Evolutionary conservation across 352 stramenopile genomes (phyloP), one percentile per base, ranked within the genome.

Genomic region (Globisporangium camurandrum): DNA sequence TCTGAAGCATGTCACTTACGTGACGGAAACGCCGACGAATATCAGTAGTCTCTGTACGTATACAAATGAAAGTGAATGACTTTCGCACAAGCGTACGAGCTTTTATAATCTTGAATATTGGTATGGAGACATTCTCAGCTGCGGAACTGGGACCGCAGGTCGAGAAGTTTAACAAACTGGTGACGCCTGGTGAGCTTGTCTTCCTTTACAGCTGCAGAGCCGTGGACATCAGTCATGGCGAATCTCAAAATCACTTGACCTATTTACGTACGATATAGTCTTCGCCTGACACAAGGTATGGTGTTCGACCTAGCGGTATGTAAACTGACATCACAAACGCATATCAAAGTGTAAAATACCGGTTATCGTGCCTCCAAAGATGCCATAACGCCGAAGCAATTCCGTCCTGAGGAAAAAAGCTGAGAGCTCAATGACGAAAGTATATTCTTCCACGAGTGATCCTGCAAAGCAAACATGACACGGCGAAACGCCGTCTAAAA

Each of bases 221-320:
- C 46, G 27, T 61, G 27, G 11, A n/a, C 44, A 1, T 17, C 38
- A 2, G 42, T 34, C 40, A 64, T 64, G 19, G 57, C 51, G 46
- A 36, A 57, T 1, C 57, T 27, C 3, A 60, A 46, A 34, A 37
- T 45, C 57, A 44, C 39, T 4, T 38, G 33, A 37, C 51, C 44
- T 30, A 49, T 14, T 33, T 38, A 30, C 3, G 55, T 9, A 2
- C 56, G 37, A 12, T 53, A 50, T 22, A 11, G 6, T 12, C 30
- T 6, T 34, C 30, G 6, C 6, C 11, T 34, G 6, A 57, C 49
- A 34, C 30, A 34, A 11, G 30, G 11, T 6, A 36, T 59, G 49
- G 20, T 60, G 47, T 14, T 64, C 57, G 16, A 63, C 45, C 48
- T 52, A 65, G 20, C 56, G 43, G 49, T 53, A 58, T 24, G 49